Evolutionary conservation across 148 eudicot species (phyloP), one percentile per base, ranked within the genome.

Genomic region (Bassia scoparia): DNA sequence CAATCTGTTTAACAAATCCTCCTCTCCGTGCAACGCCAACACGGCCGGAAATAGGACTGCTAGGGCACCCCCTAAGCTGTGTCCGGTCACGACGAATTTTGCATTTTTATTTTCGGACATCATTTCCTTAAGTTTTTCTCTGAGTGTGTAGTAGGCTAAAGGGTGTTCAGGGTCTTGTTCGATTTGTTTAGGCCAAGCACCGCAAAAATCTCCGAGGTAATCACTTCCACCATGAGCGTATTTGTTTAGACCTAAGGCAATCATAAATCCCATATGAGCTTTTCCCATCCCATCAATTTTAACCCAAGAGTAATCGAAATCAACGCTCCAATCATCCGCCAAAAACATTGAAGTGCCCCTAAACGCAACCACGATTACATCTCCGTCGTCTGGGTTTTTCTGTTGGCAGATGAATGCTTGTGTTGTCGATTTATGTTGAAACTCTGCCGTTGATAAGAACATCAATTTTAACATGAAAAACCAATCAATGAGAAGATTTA

Each of bases 41-140:
- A 87, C 58, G 17, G 92, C 85, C 4, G 88, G 88, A 60, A 90
- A 93, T 2, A 93, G 60, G 37, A 89, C 71, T 2, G 96, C 90
- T 7, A 93, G 79, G 5, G 94, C 98, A 3, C 89, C 96, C 0
- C 96, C 98, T 78, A 93, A 83, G 70, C 98, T 93, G 67, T 93
- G 98, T 2, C 96, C 98, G 0, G 98, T 93, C 17, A 90, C 7
- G 3, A 37, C 7, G 7, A 37, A 37, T 72, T 67, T 89, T 0
- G 74, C 83, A 5, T 31, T 67, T 4, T 69, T 69, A 60, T 86
- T 85, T 4, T 60, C 35, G 3, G 18, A 20, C 23, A 89, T 9
- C 30, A 76, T 29, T 16, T 52, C 48, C 41, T 61, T 87, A 7
- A 90, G 84, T 76, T 43, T 76, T 14, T 85, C 80, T 69, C 87